These are phyloP conservation scores for Oenanthe javanica DNA, from an alignment of 140 eudicot species.

Conservation along the genomic window DNA sequence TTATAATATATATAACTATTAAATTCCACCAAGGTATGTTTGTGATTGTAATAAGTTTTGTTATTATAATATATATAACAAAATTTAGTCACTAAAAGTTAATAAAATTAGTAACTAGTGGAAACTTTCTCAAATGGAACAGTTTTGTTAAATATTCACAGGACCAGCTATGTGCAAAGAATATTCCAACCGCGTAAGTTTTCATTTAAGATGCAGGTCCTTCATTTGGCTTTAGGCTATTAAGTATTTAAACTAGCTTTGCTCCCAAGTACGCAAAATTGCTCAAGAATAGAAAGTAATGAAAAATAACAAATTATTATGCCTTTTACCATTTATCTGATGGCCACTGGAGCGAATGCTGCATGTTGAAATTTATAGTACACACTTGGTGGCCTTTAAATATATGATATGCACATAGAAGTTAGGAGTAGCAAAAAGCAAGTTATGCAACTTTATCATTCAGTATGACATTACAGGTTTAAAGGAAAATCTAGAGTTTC, in stretches of 20 bases:
- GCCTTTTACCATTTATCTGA: constrained; percentile 91
- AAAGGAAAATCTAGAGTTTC: not conserved
- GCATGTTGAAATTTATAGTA: constrained; percentile 39
- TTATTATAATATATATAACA: constrained; percentile 3
- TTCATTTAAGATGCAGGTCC: constrained; percentile 35
- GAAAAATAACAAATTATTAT: constrained; percentile 68
- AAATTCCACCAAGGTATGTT: constrained; percentile 72
- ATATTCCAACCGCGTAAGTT: not conserved
- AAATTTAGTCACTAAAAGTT: not conserved
- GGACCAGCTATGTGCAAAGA: no score
- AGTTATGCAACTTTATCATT: not conserved
- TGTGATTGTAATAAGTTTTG: no score
- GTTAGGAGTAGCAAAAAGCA: not conserved
- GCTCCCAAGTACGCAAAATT: constrained; percentile 85
- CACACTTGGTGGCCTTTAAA: not conserved
- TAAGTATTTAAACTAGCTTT: constrained; percentile 69
- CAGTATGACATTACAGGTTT: not conserved
- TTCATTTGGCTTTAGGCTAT: constrained; percentile 64
- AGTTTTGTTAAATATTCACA: no score
- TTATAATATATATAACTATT: no score
- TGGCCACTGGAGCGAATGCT: constrained; percentile 84
- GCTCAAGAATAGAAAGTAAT: constrained; percentile 82
- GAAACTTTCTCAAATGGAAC: not conserved
- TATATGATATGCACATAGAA: not conserved
- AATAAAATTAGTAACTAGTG: not conserved